These are phyloP conservation scores for Mycena crocata DNA, from an alignment of 768 basidiomycete genomes.

Conservation along the genomic window DNA sequence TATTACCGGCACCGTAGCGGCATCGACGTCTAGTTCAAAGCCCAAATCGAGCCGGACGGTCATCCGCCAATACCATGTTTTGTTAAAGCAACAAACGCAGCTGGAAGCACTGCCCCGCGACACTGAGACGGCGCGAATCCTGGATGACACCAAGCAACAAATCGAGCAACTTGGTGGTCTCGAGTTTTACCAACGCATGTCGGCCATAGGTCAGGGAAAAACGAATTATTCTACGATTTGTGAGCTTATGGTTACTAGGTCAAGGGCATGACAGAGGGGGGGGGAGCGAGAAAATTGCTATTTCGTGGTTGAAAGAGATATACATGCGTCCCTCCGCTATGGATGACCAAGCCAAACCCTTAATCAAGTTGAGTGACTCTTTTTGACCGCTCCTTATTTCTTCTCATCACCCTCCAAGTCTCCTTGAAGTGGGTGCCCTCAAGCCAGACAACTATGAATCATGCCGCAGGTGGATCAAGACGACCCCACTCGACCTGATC, in stretches of 20 bases:
- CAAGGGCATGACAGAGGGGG: slow-evolving; percentile 88
- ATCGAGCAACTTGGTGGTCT: slow-evolving; percentile 83
- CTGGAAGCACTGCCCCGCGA: slow-evolving; percentile 49
- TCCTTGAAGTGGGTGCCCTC: slow-evolving; percentile 92
- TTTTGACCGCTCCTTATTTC: background rate
- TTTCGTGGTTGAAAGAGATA: slow-evolving; percentile 78
- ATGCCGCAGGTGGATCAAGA: slow-evolving; percentile 77
- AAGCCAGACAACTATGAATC: slow-evolving; percentile 83
- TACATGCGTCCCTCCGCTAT: slow-evolving; percentile 41
- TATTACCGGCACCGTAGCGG: slow-evolving; percentile 45
- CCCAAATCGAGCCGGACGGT: slow-evolving; percentile 73
- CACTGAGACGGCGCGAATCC: slow-evolving; percentile 43
- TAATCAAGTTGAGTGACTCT: slow-evolving; percentile 51
- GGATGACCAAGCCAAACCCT: slow-evolving; percentile 35
- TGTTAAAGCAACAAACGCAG: slow-evolving; percentile 76
- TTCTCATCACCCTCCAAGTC: slow-evolving; percentile 52
- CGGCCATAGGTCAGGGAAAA: slow-evolving; percentile 78
- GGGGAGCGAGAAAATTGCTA: slow-evolving; percentile 85
- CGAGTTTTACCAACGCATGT: slow-evolving; percentile 85
- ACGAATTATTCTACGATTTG: background rate
- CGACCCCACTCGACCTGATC: slow-evolving; percentile 83
- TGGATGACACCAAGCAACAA: slow-evolving; percentile 68
- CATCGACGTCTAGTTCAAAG: slow-evolving; percentile 56
- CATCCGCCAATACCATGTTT: slow-evolving; percentile 85
- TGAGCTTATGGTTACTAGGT: slow-evolving; percentile 50